Base-by-base conservation (phyloP, 352 stramenopile species). In the Pythium dissotocum region DNA sequence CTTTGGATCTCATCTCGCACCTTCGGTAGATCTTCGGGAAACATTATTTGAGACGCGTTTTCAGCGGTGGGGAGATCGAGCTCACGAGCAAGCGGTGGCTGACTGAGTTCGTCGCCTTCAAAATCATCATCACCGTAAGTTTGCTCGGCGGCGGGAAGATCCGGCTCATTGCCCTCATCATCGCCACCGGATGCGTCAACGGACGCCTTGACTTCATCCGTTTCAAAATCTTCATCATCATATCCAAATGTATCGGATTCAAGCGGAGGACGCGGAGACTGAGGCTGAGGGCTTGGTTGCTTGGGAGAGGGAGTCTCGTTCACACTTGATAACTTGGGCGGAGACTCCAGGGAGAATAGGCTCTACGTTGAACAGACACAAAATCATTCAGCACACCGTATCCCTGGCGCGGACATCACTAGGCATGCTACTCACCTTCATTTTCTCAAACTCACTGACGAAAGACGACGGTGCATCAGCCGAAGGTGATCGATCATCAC, bases 221-320 rank as follows among this genome's bases (percentile, higher is more conserved):
- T 80, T 71, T 93, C 85, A 67, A 91, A 90, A 48, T 87, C 83
- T n/a, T 91, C 85, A 18, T 93, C 80, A 44, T 85, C 83, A 63
- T 93, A 93, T 54, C 83, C 85, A 55, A 90, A 91, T 0, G 71
- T 78, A 40, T 85, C 75, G 4, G 46, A 79, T 7, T 78, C 63
- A 0, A 12, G 16, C 28, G 66, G 33, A 16, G 40, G 53, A 2
- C 48, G 14, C 4, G 53, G 30, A 10, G 30, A 28, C 7, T 36
- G 7, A 26, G 28, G n/a, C 6, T 12, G 18, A 2, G 44, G 21
- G 7, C 8, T 30, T 52, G 18, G 44, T 9, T 52, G 5, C 44
- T 5, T 1, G 1, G 18, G 44, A 13, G 18, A n/a, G 13, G 18
- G 44, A 4, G n/a, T 32, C 44, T 65, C 61, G 14, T 61, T 42